Evolutionary conservation across 441 rosid genomes (phyloP).

Genomic region (Biscutella laevigata): DNA sequence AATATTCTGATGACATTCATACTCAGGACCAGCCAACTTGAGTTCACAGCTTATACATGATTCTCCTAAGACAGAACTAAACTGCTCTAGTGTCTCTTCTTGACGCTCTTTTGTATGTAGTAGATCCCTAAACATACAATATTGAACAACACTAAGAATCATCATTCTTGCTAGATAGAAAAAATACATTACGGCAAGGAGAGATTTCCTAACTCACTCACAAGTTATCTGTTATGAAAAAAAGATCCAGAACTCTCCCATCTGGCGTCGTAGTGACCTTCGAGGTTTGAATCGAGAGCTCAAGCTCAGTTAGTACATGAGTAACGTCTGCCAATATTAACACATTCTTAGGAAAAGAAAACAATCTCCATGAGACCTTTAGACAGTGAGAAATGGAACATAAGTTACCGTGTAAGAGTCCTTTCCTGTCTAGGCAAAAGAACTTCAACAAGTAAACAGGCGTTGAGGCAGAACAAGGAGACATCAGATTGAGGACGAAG

Average conservation of each 20-base stretch:
- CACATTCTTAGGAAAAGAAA: slow-evolving; percentile 2
- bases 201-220: slow-evolving; percentile 28
- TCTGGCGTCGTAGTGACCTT: slow-evolving; percentile 82
- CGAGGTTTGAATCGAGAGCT: slow-evolving; percentile 74
- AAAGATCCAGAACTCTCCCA: slow-evolving; percentile 71
- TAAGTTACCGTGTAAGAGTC: slow-evolving; percentile 74
- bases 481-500: slow-evolving; percentile 34
- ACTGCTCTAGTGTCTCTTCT: slow-evolving; percentile 44
- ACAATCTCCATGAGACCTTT: neutral
- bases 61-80: slow-evolving; percentile 59
- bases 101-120: slow-evolving; percentile 54
- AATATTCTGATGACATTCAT: slow-evolving; percentile 42
- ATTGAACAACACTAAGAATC: neutral
- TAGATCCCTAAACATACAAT: slow-evolving; percentile 45
- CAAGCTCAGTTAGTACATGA: slow-evolving; percentile 62
- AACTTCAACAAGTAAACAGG: slow-evolving; percentile 63
- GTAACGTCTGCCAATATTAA: slow-evolving; percentile 51
- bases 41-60: slow-evolving; percentile 74
- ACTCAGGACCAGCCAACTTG: slow-evolving; percentile 55
- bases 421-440: slow-evolving; percentile 51
- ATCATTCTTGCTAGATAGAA: no score
- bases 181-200: neutral
- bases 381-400: no score
- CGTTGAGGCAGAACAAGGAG: slow-evolving; percentile 33
- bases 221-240: slow-evolving; percentile 75